Base-by-base conservation (phyloP, 257 asterid species). In the Nicotiana paniculata region DNA sequence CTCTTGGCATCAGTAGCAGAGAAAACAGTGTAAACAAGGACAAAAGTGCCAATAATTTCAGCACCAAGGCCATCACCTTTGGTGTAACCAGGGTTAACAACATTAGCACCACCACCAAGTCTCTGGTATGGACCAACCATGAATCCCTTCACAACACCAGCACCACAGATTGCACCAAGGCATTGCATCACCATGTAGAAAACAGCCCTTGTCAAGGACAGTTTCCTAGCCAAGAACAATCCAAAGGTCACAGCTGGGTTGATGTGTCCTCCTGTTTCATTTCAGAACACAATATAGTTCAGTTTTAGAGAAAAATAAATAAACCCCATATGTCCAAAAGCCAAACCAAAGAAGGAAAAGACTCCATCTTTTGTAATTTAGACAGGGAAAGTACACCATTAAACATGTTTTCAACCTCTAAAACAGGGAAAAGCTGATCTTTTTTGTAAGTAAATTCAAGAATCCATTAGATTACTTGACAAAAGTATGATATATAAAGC, bases 1-100 rank as follows among this genome's bases (percentile, higher is more conserved):
- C 97, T 92, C 90, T 92, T 92, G 85, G 93, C 95, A 83, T 92
- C 97, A 32, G 95, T 92, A 54, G 97, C 97, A 5, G 97, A 92
- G 90, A 92, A 90, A 46, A 91, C 93, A 67, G 93, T 90, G 89
- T 91, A 91, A 77, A 91, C 96, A 39, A 91, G 96, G 77, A 91
- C 86, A 76, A 91, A 91, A 72, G 96, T 91, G 81, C 96, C 96
- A n/a, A 91, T 28, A 74, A 92, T 92, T 76, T 92, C 97, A 48
- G 94, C 94, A 70, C 97, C 94, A 39, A 92, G 93, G 0, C 85
- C 97, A 62, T 75, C 83, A 17, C 97, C 97, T 84, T 89, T 91
- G 81, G 97, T 90, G 91, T 92, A 92, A 11, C 97, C 97, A 78
- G 68, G 91, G 9, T 9, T 11, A 4, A 92, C 95, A 62, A 81